Evolutionary conservation across 768 basidiomycete species (phyloP).

Genomic region (Mycena capillaripes): DNA sequence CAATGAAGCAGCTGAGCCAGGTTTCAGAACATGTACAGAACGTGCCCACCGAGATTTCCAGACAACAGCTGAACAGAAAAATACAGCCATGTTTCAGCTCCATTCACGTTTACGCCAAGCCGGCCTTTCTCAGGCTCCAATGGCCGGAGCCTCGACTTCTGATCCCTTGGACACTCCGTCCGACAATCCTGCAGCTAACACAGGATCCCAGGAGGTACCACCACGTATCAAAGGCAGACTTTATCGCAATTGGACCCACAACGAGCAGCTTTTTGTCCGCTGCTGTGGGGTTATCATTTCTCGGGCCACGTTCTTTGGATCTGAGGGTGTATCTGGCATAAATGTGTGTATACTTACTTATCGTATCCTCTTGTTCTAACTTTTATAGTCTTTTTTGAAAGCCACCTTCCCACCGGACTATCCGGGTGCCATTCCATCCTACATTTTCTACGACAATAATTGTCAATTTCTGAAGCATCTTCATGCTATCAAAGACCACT

Average conservation of each 20-base stretch:
- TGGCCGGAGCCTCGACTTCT: background rate
- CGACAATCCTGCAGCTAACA: no score
- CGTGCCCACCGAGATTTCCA: background rate
- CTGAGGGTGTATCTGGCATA: background rate
- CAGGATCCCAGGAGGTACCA: background rate
- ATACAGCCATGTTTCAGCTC: conserved; percentile 9
- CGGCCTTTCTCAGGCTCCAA: background rate
- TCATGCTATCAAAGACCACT: no score
- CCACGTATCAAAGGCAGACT: background rate
- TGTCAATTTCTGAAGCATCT: background rate
- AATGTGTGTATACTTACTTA: background rate
- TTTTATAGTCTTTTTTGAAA: no score
- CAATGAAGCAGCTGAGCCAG: background rate
- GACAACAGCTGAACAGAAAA: background rate
- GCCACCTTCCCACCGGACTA: no score
- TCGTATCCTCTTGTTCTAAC: no score
- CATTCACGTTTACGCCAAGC: background rate
- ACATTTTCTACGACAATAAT: background rate
- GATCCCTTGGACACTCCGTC: no score
- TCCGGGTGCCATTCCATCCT: background rate
- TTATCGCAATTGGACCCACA: background rate
- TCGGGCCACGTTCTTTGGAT: background rate
- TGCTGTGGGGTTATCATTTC: background rate
- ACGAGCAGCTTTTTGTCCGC: background rate
- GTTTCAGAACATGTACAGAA: background rate